These are phyloP conservation scores for Podospora tetraspora DNA, from an alignment of 495 filamentous ascomycete genomes.

Conservation along the genomic window DNA sequence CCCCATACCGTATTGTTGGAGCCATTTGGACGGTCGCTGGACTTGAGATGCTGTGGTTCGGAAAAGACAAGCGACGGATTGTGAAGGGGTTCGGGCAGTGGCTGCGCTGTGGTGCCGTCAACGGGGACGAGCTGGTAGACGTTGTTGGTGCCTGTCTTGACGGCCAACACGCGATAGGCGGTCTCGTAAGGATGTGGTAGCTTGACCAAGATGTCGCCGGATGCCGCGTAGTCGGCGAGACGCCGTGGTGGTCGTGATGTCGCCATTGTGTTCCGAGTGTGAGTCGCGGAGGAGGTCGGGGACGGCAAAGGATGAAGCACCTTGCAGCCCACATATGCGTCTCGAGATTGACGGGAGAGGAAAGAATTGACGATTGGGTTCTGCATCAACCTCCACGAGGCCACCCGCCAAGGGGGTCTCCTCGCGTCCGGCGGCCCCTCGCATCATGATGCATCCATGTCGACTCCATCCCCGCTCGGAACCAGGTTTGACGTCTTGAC, in stretches of 20 bases:
- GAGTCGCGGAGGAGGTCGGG: neutral
- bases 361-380: neutral
- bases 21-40: constrained; percentile 40
- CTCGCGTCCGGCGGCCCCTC: neutral
- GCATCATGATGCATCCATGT: neutral
- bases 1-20: constrained; percentile 47
- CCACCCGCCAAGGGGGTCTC: neutral
- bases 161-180: constrained; percentile 25
- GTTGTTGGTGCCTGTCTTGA: constrained; percentile 23
- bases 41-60: constrained; percentile 41
- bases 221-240: constrained; percentile 24
- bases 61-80: constrained; percentile 38
- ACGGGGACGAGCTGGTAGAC: constrained; percentile 23
- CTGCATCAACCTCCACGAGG: neutral
- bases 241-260: constrained; percentile 19
- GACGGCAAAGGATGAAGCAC: neutral
- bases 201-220: constrained; percentile 38
- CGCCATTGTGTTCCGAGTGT: neutral
- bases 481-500: neutral
- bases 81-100: constrained; percentile 31
- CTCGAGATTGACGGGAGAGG: neutral
- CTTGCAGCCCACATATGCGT: neutral
- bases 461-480: neutral
- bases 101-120: constrained; percentile 6
- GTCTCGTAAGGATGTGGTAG: constrained; percentile 46